Evolutionary conservation across 352 stramenopile genomes (phyloP).

Genomic region (Globisporangium apiculatum): DNA sequence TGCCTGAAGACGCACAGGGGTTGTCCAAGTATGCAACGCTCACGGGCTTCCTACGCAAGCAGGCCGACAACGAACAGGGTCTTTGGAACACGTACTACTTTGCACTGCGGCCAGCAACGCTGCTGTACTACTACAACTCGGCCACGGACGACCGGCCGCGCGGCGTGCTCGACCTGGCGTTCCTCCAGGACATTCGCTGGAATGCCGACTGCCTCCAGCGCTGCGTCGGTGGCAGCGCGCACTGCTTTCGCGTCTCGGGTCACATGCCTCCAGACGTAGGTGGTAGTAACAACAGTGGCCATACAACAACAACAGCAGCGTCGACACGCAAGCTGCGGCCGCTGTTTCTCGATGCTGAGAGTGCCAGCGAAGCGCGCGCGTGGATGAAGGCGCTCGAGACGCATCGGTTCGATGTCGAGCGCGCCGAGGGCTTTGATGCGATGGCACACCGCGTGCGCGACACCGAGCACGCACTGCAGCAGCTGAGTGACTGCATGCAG

Average conservation of each 20-base stretch:
- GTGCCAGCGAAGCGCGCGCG: slow-evolving; percentile 31
- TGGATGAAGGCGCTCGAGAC: slow-evolving; percentile 70
- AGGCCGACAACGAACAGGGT: slow-evolving; percentile 73
- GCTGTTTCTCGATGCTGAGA: slow-evolving; percentile 60
- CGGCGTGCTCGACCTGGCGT: slow-evolving; percentile 77
- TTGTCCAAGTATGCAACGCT: slow-evolving; percentile 43
- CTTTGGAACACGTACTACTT: slow-evolving; percentile 82
- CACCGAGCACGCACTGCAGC: slow-evolving; percentile 21
- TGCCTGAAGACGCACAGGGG: slow-evolving; percentile 31
- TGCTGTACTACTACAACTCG: slow-evolving; percentile 83
- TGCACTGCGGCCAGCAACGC: slow-evolving; percentile 61
- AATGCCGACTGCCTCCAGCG: slow-evolving; percentile 73
- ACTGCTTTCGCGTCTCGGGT: slow-evolving; percentile 68
- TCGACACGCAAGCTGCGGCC: slow-evolving; percentile 37
- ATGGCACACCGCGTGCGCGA: slow-evolving; percentile 29
- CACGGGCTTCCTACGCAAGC: slow-evolving; percentile 60
- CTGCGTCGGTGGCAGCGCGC: slow-evolving; percentile 47
- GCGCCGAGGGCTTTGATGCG: slow-evolving; percentile 30
- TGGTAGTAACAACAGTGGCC: not conserved
- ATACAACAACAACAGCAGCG: not conserved
- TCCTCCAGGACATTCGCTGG: slow-evolving; percentile 62
- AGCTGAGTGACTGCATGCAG: slow-evolving; percentile 11
- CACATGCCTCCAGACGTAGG: slow-evolving; percentile 39
- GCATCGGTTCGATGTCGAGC: slow-evolving; percentile 58
- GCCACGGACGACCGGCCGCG: slow-evolving; percentile 51